These are phyloP conservation scores for Cordyceps fumosorosea DNA, from an alignment of 2,329 filamentous ascomycete species.

Conservation along the genomic window DNA sequence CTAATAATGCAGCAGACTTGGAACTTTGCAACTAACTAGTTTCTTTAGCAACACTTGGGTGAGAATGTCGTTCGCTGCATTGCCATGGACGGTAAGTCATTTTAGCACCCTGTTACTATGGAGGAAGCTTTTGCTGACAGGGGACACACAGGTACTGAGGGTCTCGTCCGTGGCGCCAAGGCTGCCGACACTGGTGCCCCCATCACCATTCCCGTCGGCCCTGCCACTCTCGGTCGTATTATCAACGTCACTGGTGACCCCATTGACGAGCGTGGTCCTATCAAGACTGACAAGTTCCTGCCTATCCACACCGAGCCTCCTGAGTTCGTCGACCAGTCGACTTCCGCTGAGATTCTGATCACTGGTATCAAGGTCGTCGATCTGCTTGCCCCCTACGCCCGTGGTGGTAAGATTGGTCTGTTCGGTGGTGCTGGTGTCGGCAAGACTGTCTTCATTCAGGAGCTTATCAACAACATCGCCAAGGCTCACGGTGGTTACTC, in stretches of 20 bases:
- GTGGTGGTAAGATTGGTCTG: slow-evolving; percentile 99
- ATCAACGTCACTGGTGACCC: slow-evolving; percentile 99
- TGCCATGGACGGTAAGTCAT: slow-evolving; percentile 94
- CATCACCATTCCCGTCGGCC: slow-evolving; percentile 94
- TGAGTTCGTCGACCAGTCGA: slow-evolving; percentile 91
- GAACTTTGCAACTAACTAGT: slow-evolving; percentile 29
- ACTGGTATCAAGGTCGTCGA: slow-evolving; percentile 99
- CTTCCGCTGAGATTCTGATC: slow-evolving; percentile 89
- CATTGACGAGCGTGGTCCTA: slow-evolving; percentile 97
- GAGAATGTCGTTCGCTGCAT: slow-evolving; percentile 99
- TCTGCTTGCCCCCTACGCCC: slow-evolving; percentile 95
- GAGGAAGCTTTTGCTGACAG: slow-evolving; percentile 8
- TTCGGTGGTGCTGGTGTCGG: slow-evolving; percentile 99
- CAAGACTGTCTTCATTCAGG: slow-evolving; percentile 99
- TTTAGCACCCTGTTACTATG: slow-evolving; percentile 12
- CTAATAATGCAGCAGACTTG: slow-evolving; percentile 8
- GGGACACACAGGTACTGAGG: slow-evolving; percentile 75
- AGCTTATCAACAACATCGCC: slow-evolving; percentile 99
- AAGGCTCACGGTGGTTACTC: slow-evolving; percentile 99
- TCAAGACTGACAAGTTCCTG: slow-evolving; percentile 81
- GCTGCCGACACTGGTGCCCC: slow-evolving; percentile 85
- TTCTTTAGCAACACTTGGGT: slow-evolving; percentile 88
- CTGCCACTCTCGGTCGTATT: slow-evolving; percentile 93
- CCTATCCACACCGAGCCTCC: slow-evolving; percentile 96
- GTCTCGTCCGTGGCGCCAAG: slow-evolving; percentile 89